These are phyloP conservation scores for Flammula alnicola DNA, from an alignment of 1,284 basidiomycete species.

Conservation along the genomic window DNA sequence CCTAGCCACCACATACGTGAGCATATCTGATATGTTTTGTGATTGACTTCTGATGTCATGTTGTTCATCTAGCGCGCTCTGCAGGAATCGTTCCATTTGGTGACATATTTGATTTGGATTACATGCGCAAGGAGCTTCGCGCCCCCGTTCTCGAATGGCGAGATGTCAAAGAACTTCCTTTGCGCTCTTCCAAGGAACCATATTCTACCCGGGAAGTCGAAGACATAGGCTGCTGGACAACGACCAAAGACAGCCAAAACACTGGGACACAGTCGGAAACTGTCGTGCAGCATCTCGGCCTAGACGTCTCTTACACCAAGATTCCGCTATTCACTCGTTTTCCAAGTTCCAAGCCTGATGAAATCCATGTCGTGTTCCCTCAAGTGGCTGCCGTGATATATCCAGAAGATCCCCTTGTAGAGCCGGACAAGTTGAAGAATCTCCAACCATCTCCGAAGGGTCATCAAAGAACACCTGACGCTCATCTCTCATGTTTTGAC, in stretches of 20 bases:
- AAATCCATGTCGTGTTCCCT: slow-evolving; percentile 26
- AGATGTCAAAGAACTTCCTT: slow-evolving; percentile 33
- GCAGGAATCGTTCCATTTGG: slow-evolving; percentile 41
- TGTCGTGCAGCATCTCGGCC: slow-evolving; percentile 31
- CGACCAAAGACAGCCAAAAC: slow-evolving; percentile 25
- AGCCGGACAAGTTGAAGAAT: background rate
- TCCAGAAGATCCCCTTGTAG: slow-evolving; percentile 10
- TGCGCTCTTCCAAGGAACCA: slow-evolving; percentile 19
- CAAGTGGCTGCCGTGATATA: slow-evolving; percentile 29
- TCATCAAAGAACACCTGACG: slow-evolving; percentile 34
- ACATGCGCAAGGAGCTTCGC: slow-evolving; percentile 30
- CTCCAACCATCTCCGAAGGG: slow-evolving; percentile 26
- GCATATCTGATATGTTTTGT: slow-evolving; percentile 5
- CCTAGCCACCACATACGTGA: slow-evolving; percentile 38
- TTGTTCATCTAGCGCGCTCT: slow-evolving; percentile 32
- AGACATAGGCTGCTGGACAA: slow-evolving; percentile 44
- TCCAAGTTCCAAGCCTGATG: slow-evolving; percentile 17
- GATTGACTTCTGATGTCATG: background rate
- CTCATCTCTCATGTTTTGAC: slow-evolving; percentile 45
- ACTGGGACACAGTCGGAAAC: slow-evolving; percentile 19
- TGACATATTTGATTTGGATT: slow-evolving; percentile 42
- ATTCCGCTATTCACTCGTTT: slow-evolving; percentile 26
- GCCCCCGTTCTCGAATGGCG: slow-evolving; percentile 45
- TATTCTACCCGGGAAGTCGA: slow-evolving; percentile 28
- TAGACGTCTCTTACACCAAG: slow-evolving; percentile 36